phyloP scores from a whole-genome alignment of 495 filamentous ascomycete species.

The Aspergillus sparsus region DNA sequence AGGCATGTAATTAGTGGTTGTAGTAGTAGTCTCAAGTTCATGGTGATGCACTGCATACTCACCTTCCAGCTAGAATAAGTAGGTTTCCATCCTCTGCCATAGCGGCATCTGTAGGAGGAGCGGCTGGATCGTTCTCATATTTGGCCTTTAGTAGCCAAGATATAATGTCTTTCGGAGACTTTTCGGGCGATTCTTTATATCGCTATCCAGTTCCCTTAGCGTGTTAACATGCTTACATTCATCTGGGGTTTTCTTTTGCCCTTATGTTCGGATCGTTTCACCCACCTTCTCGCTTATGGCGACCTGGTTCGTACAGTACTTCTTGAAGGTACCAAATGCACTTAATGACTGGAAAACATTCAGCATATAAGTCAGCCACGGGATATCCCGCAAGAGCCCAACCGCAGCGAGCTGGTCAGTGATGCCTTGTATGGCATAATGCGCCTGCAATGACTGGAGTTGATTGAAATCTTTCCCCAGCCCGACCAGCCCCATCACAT shows the following conservation, averaged over 20 bases:
- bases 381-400: neutral
- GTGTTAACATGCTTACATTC: neutral
- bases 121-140: constrained; percentile 18
- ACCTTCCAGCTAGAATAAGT: constrained; percentile 35
- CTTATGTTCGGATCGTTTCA: no score
- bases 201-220: neutral
- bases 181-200: neutral
- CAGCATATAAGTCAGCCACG: neutral
- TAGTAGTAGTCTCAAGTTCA: neutral
- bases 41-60: neutral
- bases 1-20: no score
- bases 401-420: neutral
- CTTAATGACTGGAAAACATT: neutral
- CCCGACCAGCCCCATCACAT: neutral
- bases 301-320: neutral
- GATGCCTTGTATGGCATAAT: neutral
- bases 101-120: constrained; percentile 11
- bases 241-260: neutral
- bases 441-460: neutral
- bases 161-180: constrained; percentile 23
- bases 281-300: neutral
- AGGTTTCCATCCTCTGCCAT: constrained; percentile 26
- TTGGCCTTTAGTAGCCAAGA: constrained; percentile 32
- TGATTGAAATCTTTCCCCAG: neutral
- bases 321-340: neutral